A percentile compares a stretch with the other conserved stretches of the same genome.
Evolutionary conservation across 2,329 filamentous ascomycete genomes (phyloP).

Genomic region (Calonectria pseudoturangicola): DNA sequence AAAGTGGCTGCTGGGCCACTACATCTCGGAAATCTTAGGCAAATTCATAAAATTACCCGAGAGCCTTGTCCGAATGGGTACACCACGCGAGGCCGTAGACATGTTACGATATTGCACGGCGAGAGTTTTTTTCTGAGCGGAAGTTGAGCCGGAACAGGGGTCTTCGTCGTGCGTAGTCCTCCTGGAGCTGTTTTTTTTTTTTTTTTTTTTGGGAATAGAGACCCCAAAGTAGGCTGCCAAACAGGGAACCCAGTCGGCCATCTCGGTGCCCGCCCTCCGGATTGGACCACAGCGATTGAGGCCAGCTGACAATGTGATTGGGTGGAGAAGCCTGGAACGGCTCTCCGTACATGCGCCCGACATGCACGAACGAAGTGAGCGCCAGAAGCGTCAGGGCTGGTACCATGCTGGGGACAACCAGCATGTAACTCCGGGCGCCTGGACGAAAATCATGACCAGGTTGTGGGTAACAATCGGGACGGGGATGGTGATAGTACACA

Average conservation of each 20-base stretch:
- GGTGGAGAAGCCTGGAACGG: conserved; percentile 13
- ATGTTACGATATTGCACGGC: conserved; percentile 25
- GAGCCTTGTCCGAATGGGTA: conserved; percentile 34
- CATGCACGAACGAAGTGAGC: conserved; percentile 43
- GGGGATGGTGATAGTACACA: neutral
- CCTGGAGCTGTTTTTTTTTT: neutral
- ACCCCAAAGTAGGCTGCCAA: conserved; percentile 16
- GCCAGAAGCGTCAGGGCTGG: conserved; percentile 45
- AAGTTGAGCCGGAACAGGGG: conserved; percentile 22
- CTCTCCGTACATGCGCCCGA: conserved; percentile 19
- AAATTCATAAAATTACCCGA: conserved; percentile 30
- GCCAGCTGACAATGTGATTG: conserved; percentile 44
- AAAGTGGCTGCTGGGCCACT: conserved; percentile 46
- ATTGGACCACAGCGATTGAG: conserved; percentile 31
- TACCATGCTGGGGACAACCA: conserved; percentile 44
- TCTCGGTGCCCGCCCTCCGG: conserved; percentile 5
- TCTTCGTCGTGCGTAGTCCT: neutral
- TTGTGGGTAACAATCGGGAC: conserved; percentile 22
- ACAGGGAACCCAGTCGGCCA: conserved; percentile 22
- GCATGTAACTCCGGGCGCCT: conserved; percentile 36
- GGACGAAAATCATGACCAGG: conserved; percentile 31
- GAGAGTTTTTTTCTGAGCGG: conserved; percentile 2
- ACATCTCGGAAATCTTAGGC: conserved; percentile 39
- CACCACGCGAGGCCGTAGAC: conserved; percentile 24
- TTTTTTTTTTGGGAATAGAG: conserved; percentile 18